Conservation (phyloP, 2,329 filamentous ascomycete species). For the Penicillium sp. region DNA sequence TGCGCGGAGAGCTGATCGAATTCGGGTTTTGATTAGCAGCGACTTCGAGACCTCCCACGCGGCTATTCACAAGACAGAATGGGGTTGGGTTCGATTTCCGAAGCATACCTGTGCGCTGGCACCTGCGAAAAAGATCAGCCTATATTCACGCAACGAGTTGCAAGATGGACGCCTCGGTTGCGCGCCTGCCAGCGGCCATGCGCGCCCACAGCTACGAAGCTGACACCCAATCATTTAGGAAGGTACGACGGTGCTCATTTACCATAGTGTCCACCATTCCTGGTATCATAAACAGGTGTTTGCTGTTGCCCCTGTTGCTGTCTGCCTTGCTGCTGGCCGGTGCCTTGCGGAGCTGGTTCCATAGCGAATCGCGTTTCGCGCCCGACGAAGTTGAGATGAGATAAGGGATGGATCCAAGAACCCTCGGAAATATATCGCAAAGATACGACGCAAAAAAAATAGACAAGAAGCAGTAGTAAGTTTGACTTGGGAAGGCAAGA, state of each 20-base stretch:
- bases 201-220: background rate
- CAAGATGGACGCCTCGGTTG: background rate
- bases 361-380: slow-evolving; percentile 37
- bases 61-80: background rate
- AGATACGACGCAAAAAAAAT: background rate
- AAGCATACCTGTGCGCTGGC: slow-evolving; percentile 66
- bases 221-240: background rate
- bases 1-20: slow-evolving; percentile 71
- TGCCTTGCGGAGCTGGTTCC: slow-evolving; percentile 56
- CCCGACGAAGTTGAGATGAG: background rate
- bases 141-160: background rate
- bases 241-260: slow-evolving; percentile 7
- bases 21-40: slow-evolving; percentile 23
- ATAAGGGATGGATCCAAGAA: background rate
- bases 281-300: slow-evolving; percentile 69
- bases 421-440: background rate
- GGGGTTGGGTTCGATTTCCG: background rate
- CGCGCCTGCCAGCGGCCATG: background rate
- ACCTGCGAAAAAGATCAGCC: slow-evolving; percentile 46
- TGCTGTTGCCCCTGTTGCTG: slow-evolving; percentile 50
- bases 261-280: slow-evolving; percentile 77
- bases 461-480: background rate
- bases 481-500: background rate
- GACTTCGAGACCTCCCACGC: background rate
- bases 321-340: slow-evolving; percentile 60